A percentile compares a stretch with the other conserved stretches of the same genome.
Evolutionary conservation across 306 rosid genomes (phyloP).

Genomic region (Trifolium repens): DNA sequence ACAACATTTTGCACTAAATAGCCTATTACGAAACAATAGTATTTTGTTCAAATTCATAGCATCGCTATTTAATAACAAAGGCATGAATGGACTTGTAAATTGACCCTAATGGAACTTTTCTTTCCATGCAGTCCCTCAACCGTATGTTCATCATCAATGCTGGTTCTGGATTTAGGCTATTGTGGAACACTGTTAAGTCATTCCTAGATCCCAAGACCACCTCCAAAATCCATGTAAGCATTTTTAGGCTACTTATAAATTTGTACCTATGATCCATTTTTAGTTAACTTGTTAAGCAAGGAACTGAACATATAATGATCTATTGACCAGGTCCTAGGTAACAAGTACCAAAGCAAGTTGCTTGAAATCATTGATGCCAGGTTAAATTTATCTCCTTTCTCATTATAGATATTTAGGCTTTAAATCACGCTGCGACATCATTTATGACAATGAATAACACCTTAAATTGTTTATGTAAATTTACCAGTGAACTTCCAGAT

Average conservation of each 20-base stretch:
- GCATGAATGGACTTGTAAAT: conserved; percentile 24
- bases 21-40: neutral
- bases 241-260: conserved; percentile 9
- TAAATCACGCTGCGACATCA: neutral
- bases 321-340: conserved; percentile 78
- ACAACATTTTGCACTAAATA: neutral
- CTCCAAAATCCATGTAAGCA: conserved; percentile 81
- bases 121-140: conserved; percentile 62
- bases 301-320: conserved; percentile 39
- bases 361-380: conserved; percentile 94
- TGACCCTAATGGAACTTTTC: conserved; percentile 28
- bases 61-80: neutral
- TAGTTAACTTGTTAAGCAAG: conserved; percentile 17
- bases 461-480: neutral
- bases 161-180: conserved; percentile 96
- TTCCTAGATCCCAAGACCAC: conserved; percentile 97
- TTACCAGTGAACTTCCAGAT: conserved; percentile 88
- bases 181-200: conserved; percentile 92
- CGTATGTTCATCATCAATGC: conserved; percentile 99
- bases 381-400: conserved; percentile 44
- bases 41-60: neutral
- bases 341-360: conserved; percentile 94
- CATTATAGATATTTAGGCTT: neutral
- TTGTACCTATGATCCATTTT: conserved; percentile 18
- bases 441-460: conserved; percentile 31